Evolutionary conservation across 2,329 filamentous ascomycete genomes (phyloP).

Genomic region (Colletotrichum liaoningense): DNA sequence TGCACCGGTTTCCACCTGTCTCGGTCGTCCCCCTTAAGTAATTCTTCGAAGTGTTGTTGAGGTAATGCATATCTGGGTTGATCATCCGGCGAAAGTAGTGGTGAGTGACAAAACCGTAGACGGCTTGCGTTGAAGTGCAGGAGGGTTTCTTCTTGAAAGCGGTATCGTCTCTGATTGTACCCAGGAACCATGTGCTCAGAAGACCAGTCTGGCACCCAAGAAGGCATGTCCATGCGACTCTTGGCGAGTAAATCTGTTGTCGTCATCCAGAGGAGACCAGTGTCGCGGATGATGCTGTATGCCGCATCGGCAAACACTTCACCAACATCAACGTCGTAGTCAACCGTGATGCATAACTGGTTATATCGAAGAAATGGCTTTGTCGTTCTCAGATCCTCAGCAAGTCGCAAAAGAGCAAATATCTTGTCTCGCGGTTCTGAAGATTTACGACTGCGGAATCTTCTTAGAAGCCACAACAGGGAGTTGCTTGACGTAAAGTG

Average conservation of each 20-base stretch:
- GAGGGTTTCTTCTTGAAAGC: background rate
- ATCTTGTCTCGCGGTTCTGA: conserved; percentile 37
- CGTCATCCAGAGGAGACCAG: conserved; percentile 26
- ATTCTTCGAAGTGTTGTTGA: background rate
- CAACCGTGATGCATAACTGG: background rate
- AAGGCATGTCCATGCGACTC: conserved; percentile 18
- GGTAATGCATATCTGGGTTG: background rate
- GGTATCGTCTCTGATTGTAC: background rate
- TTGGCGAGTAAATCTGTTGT: conserved; percentile 28
- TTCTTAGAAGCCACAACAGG: conserved; percentile 29
- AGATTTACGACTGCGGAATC: conserved; percentile 23
- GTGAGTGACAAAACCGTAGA: background rate
- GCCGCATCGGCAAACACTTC: background rate
- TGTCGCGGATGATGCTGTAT: background rate
- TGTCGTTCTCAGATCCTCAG: background rate
- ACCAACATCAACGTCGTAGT: background rate
- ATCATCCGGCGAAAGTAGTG: background rate
- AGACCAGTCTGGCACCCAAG: conserved; percentile 38
- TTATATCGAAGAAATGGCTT: background rate
- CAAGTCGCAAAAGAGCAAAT: conserved; percentile 29
- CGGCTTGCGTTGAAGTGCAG: conserved; percentile 18
- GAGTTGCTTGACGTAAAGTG: background rate
- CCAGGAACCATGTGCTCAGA: conserved; percentile 2
- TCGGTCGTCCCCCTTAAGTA: background rate
- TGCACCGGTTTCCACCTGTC: background rate